These are phyloP conservation scores for Xylaria sp. DNA, from an alignment of 2,329 filamentous ascomycete genomes.

Conservation along the genomic window DNA sequence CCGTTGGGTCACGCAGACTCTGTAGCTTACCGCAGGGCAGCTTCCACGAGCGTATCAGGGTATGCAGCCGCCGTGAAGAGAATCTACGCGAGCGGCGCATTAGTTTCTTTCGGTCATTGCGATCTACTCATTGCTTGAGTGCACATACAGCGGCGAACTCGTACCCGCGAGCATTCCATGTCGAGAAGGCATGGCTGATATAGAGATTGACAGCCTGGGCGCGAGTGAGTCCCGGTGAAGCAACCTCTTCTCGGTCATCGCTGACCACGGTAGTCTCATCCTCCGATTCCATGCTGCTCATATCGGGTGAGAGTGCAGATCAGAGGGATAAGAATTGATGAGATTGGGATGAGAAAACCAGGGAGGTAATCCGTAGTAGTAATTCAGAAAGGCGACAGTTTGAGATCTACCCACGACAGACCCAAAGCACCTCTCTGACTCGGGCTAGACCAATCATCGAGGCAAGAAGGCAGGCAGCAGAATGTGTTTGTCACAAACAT, in stretches of 20 bases:
- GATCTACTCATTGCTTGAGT: neutral
- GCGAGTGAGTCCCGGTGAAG: slow-evolving; percentile 26
- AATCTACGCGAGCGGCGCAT: slow-evolving; percentile 36
- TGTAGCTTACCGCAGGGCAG: slow-evolving; percentile 34
- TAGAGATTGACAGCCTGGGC: slow-evolving; percentile 41
- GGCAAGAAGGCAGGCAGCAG: neutral
- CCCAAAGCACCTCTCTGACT: neutral
- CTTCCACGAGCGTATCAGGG: slow-evolving; percentile 38
- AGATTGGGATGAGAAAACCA: neutral
- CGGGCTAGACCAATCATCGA: slow-evolving; percentile 8
- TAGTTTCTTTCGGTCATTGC: neutral
- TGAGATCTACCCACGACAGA: neutral
- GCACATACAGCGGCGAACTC: slow-evolving; percentile 49
- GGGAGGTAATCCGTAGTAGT: no score
- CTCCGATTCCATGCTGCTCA: slow-evolving; percentile 12
- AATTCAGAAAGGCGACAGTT: neutral
- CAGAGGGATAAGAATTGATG: neutral
- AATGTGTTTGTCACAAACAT: neutral
- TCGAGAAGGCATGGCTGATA: slow-evolving; percentile 49
- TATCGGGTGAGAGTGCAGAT: neutral
- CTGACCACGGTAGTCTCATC: slow-evolving; percentile 2
- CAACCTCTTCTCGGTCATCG: neutral
- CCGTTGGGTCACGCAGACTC: neutral
- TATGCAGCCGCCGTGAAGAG: slow-evolving; percentile 48
- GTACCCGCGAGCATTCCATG: slow-evolving; percentile 53